phyloP scores from a whole-genome alignment of 2,329 filamentous ascomycete species.

The Trichoderma arundinaceum region DNA sequence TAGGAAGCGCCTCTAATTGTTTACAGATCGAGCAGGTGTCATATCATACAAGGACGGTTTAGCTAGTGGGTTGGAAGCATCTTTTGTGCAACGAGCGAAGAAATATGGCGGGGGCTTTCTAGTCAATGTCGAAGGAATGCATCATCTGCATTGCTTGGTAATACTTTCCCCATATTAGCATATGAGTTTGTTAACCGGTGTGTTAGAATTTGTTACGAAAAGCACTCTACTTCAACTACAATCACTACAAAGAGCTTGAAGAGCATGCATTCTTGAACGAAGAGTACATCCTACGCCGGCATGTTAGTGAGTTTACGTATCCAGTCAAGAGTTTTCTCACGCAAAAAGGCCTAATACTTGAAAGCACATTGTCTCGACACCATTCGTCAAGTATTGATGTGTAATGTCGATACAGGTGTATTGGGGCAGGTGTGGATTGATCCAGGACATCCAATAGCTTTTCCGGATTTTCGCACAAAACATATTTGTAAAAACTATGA shows the following conservation, averaged over 20 bases:
- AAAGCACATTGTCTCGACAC: conserved; percentile 63
- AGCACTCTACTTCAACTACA: conserved; percentile 63
- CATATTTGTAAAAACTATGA: conserved; percentile 66
- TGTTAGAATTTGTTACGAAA: conserved; percentile 62
- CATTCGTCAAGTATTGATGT: conserved; percentile 67
- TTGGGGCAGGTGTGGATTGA: conserved; percentile 67
- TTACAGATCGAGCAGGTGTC: conserved; percentile 52
- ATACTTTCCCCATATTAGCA: not conserved
- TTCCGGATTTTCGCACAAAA: conserved; percentile 66
- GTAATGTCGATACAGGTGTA: conserved; percentile 63
- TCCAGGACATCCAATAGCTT: conserved; percentile 51
- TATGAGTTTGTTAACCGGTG: fast-evolving
- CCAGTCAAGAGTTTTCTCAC: not conserved
- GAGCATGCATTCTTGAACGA: conserved; percentile 61
- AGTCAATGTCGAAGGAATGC: conserved; percentile 62
- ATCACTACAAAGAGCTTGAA: conserved; percentile 58
- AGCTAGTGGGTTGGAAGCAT: conserved; percentile 55
- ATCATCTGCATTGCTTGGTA: conserved; percentile 64
- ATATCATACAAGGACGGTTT: conserved; percentile 57
- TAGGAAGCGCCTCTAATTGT: conserved; percentile 16
- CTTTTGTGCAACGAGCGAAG: conserved; percentile 61
- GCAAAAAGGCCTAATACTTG: too few species aligned
- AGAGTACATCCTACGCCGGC: conserved; percentile 58
- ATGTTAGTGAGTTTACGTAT: conserved; percentile 56
- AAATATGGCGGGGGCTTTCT: conserved; percentile 64